Base-by-base conservation (phyloP, 257 asterid genomes). In the Fraxinus americana region DNA sequence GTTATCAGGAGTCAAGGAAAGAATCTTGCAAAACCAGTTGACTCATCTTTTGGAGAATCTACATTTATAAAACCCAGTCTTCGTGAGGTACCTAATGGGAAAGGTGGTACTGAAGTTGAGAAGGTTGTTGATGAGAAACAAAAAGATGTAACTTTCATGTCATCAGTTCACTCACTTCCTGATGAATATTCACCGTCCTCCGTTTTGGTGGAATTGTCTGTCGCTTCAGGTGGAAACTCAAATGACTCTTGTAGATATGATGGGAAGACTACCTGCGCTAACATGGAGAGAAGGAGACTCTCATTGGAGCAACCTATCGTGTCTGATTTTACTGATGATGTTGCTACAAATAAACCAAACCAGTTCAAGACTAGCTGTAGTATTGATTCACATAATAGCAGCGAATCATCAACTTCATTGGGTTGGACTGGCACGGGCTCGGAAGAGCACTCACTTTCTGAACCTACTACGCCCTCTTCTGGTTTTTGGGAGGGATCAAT, bases 401-500 rank as follows among this genome's bases (percentile, higher is more conserved):
- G 74, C 75, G 84, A 78, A 74, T 81, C 84, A 30, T 81, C 89
- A 72, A 67, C 83, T 14, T 87, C 88, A 32, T 86, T 85, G 27
- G 77, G 75, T 78, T 76, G 78, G 41, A 70, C 75, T 88, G 78
- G 52, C 72, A 78, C 82, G 30, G 84, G 77, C 71, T 82, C 87
- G 69, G 75, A 80, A 67, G 90, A 84, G 63, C 79, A 86, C 77
- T 85, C 84, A 67, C 78, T 82, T 67, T 83, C 89, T 61, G 90
- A 82, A 73, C 87, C 93, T 36, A 87, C 95, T 71, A 82, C 90
- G 79, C 83, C 89, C 81, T 85, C 91, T 4, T 85, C 91, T 86
- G 91, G 80, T 72, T 92, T 91, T 72, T 92, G 97, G 96, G 91
- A 82, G 69, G 96, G 91, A 78, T 61, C 87, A 72, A 75, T 84